These are phyloP conservation scores for Alloteropsis angusta DNA, from an alignment of 202 grass and related monocot species.

Conservation along the genomic window DNA sequence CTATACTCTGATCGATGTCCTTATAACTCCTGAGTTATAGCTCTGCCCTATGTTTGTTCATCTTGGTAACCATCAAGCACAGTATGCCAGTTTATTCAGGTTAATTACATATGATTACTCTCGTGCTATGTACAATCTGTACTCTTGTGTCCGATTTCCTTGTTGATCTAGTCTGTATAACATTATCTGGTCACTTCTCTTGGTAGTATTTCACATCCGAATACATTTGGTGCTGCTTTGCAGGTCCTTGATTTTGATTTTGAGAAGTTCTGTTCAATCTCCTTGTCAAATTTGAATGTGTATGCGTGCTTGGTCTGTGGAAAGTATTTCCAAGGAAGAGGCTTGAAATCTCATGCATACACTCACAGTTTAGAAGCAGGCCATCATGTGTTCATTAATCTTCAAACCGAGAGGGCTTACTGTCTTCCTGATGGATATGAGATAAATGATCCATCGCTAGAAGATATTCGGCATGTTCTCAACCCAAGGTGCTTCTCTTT, in stretches of 20 bases:
- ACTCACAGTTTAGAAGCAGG: conserved; percentile 95
- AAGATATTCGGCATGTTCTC: conserved; percentile 96
- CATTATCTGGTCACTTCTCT: background rate
- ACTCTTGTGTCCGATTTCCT: background rate
- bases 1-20: background rate
- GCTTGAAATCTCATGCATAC: conserved; percentile 95
- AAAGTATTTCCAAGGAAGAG: conserved; percentile 99
- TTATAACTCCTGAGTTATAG: background rate
- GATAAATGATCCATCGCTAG: conserved; percentile 85
- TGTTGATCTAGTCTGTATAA: background rate
- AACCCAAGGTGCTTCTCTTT: conserved; percentile 64
- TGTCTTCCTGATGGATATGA: conserved; percentile 98
- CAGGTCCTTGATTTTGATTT: conserved; percentile 99
- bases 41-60: background rate
- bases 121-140: background rate
- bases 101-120: background rate
- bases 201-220: background rate
- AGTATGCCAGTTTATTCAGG: background rate
- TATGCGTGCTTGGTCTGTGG: conserved; percentile 95
- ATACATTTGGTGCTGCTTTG: background rate
- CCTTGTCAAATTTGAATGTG: conserved; percentile 93
- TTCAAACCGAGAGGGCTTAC: conserved; percentile 94
- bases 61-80: background rate
- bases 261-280: conserved; percentile 96
- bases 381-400: conserved; percentile 95